These are phyloP conservation scores for Stagonosporopsis tanaceti DNA, from an alignment of 2,329 filamentous ascomycete genomes.

Conservation along the genomic window DNA sequence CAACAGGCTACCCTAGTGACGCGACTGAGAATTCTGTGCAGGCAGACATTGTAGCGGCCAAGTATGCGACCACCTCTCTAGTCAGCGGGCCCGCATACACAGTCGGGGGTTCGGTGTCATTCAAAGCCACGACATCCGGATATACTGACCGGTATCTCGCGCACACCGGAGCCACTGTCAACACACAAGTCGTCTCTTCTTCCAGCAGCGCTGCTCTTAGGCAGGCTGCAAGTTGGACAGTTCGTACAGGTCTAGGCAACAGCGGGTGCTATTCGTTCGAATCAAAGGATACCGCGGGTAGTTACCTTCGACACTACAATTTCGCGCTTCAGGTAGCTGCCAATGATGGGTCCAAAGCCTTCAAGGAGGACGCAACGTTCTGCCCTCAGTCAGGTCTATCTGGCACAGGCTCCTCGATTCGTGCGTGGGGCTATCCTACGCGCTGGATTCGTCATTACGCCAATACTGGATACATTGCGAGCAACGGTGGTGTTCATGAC, in stretches of 20 bases:
- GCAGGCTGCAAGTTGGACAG: conserved; percentile 65
- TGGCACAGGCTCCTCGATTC: conserved; percentile 61
- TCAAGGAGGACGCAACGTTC: conserved; percentile 70
- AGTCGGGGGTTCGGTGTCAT: conserved; percentile 60
- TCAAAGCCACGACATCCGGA: conserved; percentile 64
- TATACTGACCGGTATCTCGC: conserved; percentile 64
- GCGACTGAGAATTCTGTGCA: conserved; percentile 66
- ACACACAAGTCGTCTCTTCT: conserved; percentile 64
- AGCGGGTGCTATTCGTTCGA: conserved; percentile 69
- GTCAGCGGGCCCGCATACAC: conserved; percentile 59
- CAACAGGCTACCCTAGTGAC: conserved; percentile 67
- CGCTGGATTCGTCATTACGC: conserved; percentile 65
- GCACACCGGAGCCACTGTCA: conserved; percentile 60
- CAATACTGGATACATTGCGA: conserved; percentile 58
- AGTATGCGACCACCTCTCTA: conserved; percentile 60
- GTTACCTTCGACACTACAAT: conserved; percentile 65
- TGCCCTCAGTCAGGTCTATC: conserved; percentile 63
- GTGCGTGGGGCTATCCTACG: conserved; percentile 68
- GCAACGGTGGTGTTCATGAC: conserved; percentile 63
- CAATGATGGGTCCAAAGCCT: conserved; percentile 64
- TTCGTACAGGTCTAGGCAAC: conserved; percentile 65
- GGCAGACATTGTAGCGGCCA: conserved; percentile 67
- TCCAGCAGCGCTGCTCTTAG: conserved; percentile 60
- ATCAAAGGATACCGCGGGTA: conserved; percentile 64
- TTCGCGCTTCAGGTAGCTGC: conserved; percentile 61